Percentiles rank a stretch among this genome's conserved stretches.
These are phyloP conservation scores for Phytophthora quininea DNA, from an alignment of 352 stramenopile genomes.

Conservation along the genomic window DNA sequence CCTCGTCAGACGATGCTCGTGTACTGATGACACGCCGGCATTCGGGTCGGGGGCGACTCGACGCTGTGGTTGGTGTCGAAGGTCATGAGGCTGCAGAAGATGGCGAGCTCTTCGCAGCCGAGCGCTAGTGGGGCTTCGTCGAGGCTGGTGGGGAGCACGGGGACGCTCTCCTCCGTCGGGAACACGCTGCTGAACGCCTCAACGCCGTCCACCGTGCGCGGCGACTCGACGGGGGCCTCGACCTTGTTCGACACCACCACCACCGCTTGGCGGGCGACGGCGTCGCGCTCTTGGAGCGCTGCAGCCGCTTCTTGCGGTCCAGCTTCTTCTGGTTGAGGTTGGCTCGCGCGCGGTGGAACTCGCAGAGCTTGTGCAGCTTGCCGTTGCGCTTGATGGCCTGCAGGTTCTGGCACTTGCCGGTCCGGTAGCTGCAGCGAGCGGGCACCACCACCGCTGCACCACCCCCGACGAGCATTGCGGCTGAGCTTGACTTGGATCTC, in stretches of 20 bases:
- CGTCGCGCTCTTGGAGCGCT: conserved; percentile 34
- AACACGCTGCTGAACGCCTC: conserved; percentile 35
- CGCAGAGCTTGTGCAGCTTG: conserved; percentile 86
- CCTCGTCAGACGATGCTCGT: conserved; percentile 41
- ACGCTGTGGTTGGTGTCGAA: conserved; percentile 51
- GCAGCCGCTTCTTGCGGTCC: conserved; percentile 83
- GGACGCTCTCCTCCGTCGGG: conserved; percentile 22
- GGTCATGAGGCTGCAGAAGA: conserved; percentile 84
- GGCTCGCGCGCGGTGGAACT: conserved; percentile 84
- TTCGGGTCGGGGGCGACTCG: conserved; percentile 15
- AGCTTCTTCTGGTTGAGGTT: conserved; percentile 90
- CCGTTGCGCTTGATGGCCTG: conserved; percentile 84
- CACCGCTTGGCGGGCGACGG: conserved; percentile 37
- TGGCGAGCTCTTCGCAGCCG: conserved; percentile 67
- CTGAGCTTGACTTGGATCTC: conserved; percentile 13
- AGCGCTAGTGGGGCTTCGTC: conserved; percentile 67
- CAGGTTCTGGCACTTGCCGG: conserved; percentile 82
- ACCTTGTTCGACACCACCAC: conserved; percentile 38
- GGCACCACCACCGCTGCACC: conserved; percentile 15
- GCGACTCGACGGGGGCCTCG: conserved; percentile 38
- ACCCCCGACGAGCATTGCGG: conserved; percentile 6
- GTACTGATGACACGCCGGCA: conserved; percentile 32
- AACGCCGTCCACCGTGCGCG: conserved; percentile 58
- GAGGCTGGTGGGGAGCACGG: conserved; percentile 59
- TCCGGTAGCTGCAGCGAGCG: conserved; percentile 77